phyloP scores from a whole-genome alignment of 2,329 filamentous ascomycete species.

The Fusarium incarnatum region DNA sequence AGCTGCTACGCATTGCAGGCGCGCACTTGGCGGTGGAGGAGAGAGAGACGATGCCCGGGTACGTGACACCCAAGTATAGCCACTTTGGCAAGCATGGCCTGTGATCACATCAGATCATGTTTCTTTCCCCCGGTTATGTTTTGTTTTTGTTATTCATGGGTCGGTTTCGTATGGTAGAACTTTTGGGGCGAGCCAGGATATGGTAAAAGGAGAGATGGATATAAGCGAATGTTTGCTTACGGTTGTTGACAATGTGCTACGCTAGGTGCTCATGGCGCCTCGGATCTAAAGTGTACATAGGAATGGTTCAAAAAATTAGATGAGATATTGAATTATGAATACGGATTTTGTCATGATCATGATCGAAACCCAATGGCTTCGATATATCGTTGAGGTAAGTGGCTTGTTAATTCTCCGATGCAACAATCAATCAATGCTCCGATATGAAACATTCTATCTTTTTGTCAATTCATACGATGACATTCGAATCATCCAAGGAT shows the following conservation, averaged over 20 bases:
- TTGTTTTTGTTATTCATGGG: neutral
- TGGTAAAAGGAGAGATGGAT: neutral
- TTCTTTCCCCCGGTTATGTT: neutral
- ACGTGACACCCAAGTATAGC: constrained; percentile 38
- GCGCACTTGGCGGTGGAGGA: constrained; percentile 65
- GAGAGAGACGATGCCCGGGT: constrained; percentile 48
- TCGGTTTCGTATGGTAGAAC: neutral
- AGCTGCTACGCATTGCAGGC: constrained; percentile 68
- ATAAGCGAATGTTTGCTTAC: constrained; percentile 10
- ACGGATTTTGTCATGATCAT: neutral
- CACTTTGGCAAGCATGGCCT: constrained; percentile 20
- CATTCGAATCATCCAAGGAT: neutral
- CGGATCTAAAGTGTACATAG: neutral
- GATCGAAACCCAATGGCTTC: neutral
- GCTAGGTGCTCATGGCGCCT: neutral
- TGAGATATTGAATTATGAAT: neutral
- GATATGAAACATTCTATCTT: neutral
- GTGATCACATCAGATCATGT: constrained; percentile 4
- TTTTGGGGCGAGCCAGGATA: constrained; percentile 17
- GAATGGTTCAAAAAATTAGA: neutral
- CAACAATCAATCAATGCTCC: neutral
- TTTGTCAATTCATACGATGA: neutral
- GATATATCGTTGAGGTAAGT: neutral
- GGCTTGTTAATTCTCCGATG: constrained; percentile 1
- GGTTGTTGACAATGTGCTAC: neutral